Percentiles rank a stretch among this genome's conserved stretches.
Conservation (phyloP, 2,329 filamentous ascomycete genomes). For the Aspergillus proliferans region DNA sequence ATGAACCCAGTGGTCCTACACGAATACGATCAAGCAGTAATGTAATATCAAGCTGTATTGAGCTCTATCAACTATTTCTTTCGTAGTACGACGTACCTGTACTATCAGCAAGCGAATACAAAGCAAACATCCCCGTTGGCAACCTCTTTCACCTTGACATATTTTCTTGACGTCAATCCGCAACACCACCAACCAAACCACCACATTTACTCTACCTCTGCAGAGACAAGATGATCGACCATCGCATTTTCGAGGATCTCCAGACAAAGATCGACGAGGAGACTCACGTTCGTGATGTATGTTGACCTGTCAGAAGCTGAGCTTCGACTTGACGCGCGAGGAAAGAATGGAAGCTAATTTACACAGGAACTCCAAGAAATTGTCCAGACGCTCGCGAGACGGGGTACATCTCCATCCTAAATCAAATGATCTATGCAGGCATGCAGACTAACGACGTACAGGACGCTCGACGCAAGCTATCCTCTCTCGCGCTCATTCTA, state of each 20-base stretch:
- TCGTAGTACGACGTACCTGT: neutral
- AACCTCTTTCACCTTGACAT: constrained; percentile 9
- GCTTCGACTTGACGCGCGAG: constrained; percentile 4
- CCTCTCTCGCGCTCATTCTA: constrained; percentile 84
- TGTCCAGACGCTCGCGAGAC: constrained; percentile 73
- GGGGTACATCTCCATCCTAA: constrained; percentile 41
- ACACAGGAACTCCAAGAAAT: constrained; percentile 68
- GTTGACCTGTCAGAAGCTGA: constrained; percentile 3
- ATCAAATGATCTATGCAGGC: no score
- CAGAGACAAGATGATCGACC: constrained; percentile 58
- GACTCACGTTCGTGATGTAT: constrained; percentile 66
- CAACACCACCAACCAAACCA: constrained; percentile 4
- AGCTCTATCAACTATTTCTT: neutral
- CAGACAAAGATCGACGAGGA: constrained; percentile 90
- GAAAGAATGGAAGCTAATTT: constrained; percentile 8
- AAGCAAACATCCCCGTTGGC: constrained; percentile 7
- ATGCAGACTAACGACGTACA: constrained; percentile 16
- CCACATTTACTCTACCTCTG: constrained; percentile 1
- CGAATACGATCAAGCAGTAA: no score
- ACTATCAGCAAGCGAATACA: neutral
- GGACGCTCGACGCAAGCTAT: constrained; percentile 74
- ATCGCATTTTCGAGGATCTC: constrained; percentile 77
- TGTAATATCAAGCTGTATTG: no score
- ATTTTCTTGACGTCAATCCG: constrained; percentile 13
- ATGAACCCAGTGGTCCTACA: no score